phyloP scores from a whole-genome alignment of 2,329 filamentous ascomycete genomes.

The Aspergillus spinulosporus region DNA sequence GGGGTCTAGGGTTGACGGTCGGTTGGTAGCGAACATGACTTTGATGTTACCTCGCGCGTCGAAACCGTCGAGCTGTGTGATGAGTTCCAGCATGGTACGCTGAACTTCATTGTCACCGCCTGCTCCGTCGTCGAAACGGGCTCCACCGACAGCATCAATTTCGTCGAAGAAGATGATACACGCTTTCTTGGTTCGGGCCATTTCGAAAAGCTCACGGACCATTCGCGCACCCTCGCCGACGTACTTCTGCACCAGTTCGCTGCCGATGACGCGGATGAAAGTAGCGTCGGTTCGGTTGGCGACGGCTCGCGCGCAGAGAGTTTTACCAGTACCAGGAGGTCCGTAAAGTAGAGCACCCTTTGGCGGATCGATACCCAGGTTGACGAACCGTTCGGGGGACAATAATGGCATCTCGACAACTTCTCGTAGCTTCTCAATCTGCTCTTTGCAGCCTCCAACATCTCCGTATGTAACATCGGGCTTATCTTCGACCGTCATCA shows the following conservation, averaged over 20 bases:
- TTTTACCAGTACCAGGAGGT: slow-evolving; percentile 98
- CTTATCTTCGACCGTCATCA: slow-evolving; percentile 99
- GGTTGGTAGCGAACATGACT: slow-evolving; percentile 98
- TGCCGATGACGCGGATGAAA: slow-evolving; percentile 97
- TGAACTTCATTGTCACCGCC: slow-evolving; percentile 98
- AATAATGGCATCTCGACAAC: slow-evolving; percentile 98
- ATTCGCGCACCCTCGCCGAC: slow-evolving; percentile 97
- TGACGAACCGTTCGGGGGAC: slow-evolving; percentile 95
- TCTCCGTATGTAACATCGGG: slow-evolving; percentile 98
- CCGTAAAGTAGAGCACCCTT: slow-evolving; percentile 97
- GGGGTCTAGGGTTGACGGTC: slow-evolving; percentile 93
- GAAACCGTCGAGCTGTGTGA: slow-evolving; percentile 95
- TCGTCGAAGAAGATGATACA: slow-evolving; percentile 99
- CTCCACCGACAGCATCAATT: slow-evolving; percentile 93
- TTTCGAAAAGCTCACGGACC: slow-evolving; percentile 98
- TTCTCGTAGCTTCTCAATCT: slow-evolving; percentile 98
- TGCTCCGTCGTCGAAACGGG: slow-evolving; percentile 93
- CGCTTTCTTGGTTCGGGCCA: slow-evolving; percentile 98
- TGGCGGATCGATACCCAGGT: slow-evolving; percentile 96
- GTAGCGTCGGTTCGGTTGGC: slow-evolving; percentile 98
- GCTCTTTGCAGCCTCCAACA: slow-evolving; percentile 98
- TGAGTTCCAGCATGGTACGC: slow-evolving; percentile 95
- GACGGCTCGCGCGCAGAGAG: slow-evolving; percentile 92
- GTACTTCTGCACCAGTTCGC: slow-evolving; percentile 97
- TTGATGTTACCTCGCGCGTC: slow-evolving; percentile 98